phyloP scores from a whole-genome alignment of 306 rosid species.

The Luffa acutangula region DNA sequence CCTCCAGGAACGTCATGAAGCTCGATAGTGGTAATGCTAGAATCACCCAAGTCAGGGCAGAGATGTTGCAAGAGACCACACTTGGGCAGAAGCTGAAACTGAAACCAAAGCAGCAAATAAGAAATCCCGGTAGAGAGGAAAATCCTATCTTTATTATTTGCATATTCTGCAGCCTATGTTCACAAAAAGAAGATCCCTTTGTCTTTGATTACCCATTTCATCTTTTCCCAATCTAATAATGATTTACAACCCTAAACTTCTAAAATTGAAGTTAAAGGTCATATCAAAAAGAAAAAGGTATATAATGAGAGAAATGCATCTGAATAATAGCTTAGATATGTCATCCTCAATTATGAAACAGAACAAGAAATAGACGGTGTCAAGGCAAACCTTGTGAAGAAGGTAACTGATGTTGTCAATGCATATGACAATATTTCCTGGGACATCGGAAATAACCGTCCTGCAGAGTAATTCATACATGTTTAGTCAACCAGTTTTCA shows the following conservation, averaged over 20 bases:
- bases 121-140: not conserved
- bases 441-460: constrained; percentile 55
- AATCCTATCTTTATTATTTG: not conserved
- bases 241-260: not conserved
- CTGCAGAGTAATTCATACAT: constrained; percentile 22
- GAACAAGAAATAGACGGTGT: not conserved
- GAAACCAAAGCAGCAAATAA: constrained; percentile 20
- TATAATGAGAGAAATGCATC: not conserved
- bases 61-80: constrained; percentile 74
- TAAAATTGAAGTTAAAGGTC: not conserved
- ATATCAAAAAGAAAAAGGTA: not conserved
- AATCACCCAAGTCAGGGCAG: constrained; percentile 44
- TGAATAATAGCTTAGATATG: not conserved
- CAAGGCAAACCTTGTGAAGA: constrained; percentile 64
- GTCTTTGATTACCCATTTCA: not conserved
- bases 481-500: not conserved
- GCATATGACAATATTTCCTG: constrained; percentile 54
- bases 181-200: not conserved
- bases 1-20: constrained; percentile 88
- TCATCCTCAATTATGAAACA: not conserved
- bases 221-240: not conserved
- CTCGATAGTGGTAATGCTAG: constrained; percentile 41
- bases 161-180: not conserved
- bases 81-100: constrained; percentile 74
- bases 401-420: constrained; percentile 49